Evolutionary conservation across 2,329 filamentous ascomycete genomes (phyloP), one percentile per base, ranked within the genome.

Genomic region (Cytospora piceae): DNA sequence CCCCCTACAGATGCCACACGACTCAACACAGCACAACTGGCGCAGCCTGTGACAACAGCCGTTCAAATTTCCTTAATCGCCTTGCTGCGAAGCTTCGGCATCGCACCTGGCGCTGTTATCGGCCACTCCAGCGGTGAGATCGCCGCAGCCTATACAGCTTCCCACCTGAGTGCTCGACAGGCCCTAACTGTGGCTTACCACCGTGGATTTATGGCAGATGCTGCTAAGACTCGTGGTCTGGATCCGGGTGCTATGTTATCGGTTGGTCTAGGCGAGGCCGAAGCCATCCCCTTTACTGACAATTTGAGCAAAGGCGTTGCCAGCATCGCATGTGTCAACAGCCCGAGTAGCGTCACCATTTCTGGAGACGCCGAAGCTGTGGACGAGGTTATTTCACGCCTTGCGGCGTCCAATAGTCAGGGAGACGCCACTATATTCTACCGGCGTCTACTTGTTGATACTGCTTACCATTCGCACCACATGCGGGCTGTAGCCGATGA

Each of bases 311-410:
- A n/a, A 29, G 54, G n/a, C 51, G 70, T 75, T 54, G 76, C 76
- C 37, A 72, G 73, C 55, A 75, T 79, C 66, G 78, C 78, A 11
- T 84, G 83, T 69, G 78, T 82, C 69, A 87, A 87, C 74, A 83
- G 81, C n/a, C 83, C 83, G 0, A 74, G 74, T 0, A 85, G 79
- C 17, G 72, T 82, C 14, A 86, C 84, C 0, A 75, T 85, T 0
- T 84, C 83, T 0, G 83, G 83, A 14, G 79, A 82, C 46, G 51
- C 42, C 1, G 49, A 56, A 1, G 64, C 64, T 4, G 31, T 65
- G 1, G n/a, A 64, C 4, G 58, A 61, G 42, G 39, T 61, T 4
- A 9, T 20, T 9, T 39, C 12, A 17, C 32, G 46, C 4, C 24
- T 63, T 22, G 17, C 22, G 8, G 39, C 58, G 1, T 29, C 51